phyloP scores from a whole-genome alignment of 768 basidiomycete genomes.

The Nidularia pulvinata region DNA sequence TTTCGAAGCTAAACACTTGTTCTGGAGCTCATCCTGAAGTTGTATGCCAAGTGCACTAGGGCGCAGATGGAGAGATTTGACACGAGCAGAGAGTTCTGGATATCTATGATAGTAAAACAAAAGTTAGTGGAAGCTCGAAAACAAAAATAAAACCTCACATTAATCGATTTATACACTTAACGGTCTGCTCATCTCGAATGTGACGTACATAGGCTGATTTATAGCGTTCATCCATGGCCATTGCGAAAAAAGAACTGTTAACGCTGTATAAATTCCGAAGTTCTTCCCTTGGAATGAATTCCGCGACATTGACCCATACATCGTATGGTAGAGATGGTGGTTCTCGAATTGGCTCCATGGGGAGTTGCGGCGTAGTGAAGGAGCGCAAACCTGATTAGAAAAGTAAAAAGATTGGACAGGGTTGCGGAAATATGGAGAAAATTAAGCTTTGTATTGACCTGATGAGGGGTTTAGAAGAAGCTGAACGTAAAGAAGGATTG shows the following conservation, averaged over 20 bases:
- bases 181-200: neutral
- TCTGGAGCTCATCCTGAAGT: neutral
- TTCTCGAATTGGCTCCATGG: neutral
- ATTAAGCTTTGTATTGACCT: too few species aligned
- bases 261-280: constrained; percentile 14
- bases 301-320: constrained; percentile 13
- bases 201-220: neutral
- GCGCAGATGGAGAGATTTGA: neutral
- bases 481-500: too few species aligned
- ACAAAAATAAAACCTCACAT: neutral
- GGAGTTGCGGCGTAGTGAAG: too few species aligned
- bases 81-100: neutral
- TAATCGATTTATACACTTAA: neutral
- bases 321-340: constrained; percentile 10
- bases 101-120: neutral
- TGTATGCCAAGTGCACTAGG: neutral
- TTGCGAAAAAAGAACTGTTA: constrained; percentile 11
- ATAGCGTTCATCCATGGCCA: constrained; percentile 15
- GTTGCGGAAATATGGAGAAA: too few species aligned
- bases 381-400: too few species aligned
- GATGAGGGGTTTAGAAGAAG: too few species aligned
- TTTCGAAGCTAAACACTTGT: neutral
- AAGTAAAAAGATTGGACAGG: too few species aligned
- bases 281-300: constrained; percentile 11
- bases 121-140: neutral